Base-by-base conservation (phyloP, 805 yeast species). In the Maudiozyma barnettii region DNA sequence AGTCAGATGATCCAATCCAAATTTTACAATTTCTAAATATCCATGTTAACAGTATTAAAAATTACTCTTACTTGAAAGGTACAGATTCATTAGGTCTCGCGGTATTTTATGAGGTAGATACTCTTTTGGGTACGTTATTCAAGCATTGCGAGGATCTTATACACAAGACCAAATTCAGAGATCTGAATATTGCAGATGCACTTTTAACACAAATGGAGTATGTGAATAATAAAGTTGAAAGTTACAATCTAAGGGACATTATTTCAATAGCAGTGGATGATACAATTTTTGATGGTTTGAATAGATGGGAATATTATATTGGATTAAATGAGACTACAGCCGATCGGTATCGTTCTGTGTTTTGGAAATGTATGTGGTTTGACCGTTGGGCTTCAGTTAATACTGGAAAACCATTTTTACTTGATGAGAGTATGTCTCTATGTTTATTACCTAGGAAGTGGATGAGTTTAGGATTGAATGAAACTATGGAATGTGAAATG, bases 351-450 rank as follows among this genome's bases (percentile, higher is more conserved):
- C 45, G 58, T n/a, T 29, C 29, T 23, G 12, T 50, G 3, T 55
- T 54, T 54, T 55, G 57, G 58, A 47, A 43, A 10, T 42, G 47
- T 21, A 45, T 44, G 13, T 51, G 55, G 57, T 52, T 53, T 54
- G 56, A 52, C 44, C 45, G 44, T n/a, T 55, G 55, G 57, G 42
- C 37, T 33, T 21, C 54, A 5, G 10, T 49, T 2, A 23, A 30
- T 2, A 42, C 53, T 4, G 57, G 57, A 1, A 55, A 52, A 36
- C 50, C 50, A 14, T 45, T 45, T 9, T 10, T 45, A n/a, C 39
- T 52, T 2, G 23, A 47, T 14, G 49, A 48, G 8, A 35, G 42
- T 7, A 35, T 30, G 13, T 43, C 33, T 8, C 37, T 26, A 13
- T 53, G 57, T 36, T 41, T 55, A 12, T 49, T 51, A 21, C 58